Evolutionary conservation across 179 eudicot species (phyloP).

Genomic region (Heliamphora pulchella): DNA sequence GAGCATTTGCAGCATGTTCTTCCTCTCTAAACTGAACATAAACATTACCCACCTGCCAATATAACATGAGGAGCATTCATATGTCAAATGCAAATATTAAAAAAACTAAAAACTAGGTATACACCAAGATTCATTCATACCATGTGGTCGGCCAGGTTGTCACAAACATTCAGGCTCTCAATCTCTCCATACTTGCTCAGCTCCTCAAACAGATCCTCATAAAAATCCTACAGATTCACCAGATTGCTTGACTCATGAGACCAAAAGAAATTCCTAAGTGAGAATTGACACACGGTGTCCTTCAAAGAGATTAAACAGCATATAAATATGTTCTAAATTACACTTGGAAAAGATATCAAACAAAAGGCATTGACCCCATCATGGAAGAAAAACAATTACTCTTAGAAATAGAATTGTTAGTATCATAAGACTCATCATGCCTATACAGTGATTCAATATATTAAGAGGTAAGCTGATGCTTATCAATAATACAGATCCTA

Average conservation of each 20-base stretch:
- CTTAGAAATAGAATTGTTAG: too few species aligned
- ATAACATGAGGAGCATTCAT: neutral
- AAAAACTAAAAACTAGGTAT: neutral
- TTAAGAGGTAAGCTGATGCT: too few species aligned
- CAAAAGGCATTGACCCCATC: neutral
- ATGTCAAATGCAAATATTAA: neutral
- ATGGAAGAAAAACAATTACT: too few species aligned
- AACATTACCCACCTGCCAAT: slow-evolving; percentile 77
- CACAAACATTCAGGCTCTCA: slow-evolving; percentile 88
- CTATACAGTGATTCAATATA: too few species aligned
- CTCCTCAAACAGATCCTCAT: slow-evolving; percentile 90
- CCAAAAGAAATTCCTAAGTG: neutral
- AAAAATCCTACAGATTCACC: slow-evolving; percentile 77
- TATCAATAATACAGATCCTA: too few species aligned
- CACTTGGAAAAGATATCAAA: neutral
- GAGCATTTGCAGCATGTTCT: slow-evolving; percentile 83
- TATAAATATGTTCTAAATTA: neutral
- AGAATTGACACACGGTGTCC: too few species aligned
- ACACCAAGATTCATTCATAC: slow-evolving; percentile 15
- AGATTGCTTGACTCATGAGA: slow-evolving; percentile 30
- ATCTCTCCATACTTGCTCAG: slow-evolving; percentile 91
- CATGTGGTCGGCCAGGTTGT: slow-evolving; percentile 97
- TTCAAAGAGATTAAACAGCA: neutral
- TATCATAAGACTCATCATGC: too few species aligned
- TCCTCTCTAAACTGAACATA: slow-evolving; percentile 94